These are phyloP conservation scores for Ehretia macrophylla DNA, from an alignment of 257 asterid genomes.

Conservation along the genomic window DNA sequence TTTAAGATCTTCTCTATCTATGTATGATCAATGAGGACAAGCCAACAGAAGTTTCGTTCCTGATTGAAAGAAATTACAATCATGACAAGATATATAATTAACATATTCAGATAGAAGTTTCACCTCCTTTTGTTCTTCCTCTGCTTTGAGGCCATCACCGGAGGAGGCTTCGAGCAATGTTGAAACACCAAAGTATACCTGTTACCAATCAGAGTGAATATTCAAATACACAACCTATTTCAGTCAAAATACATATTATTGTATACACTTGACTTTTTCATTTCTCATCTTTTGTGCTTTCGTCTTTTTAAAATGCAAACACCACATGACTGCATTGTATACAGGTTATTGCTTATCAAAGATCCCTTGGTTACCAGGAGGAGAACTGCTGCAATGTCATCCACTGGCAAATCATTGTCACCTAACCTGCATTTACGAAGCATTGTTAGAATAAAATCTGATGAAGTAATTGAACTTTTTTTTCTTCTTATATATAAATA, in stretches of 20 bases:
- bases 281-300: background rate
- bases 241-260: background rate
- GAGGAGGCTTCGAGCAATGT: conserved; percentile 88
- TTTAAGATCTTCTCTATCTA: too few relatives aligned
- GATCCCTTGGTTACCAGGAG: conserved; percentile 53
- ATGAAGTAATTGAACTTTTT: background rate
- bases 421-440: conserved; percentile 53
- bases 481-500: too few relatives aligned
- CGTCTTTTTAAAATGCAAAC: background rate
- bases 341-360: background rate
- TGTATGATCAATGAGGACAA: too few relatives aligned
- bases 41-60: too few relatives aligned
- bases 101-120: background rate
- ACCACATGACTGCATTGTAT: background rate
- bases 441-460: conserved; percentile 4
- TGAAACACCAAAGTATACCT: conserved; percentile 95
- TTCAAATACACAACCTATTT: background rate
- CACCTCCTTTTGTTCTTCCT: conserved; percentile 97
- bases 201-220: conserved; percentile 11
- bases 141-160: conserved; percentile 66
- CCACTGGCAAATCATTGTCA: conserved; percentile 77
- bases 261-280: background rate
- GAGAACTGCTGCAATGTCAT: conserved; percentile 94
- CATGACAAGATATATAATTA: too few relatives aligned
- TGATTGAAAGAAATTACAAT: too few relatives aligned